Evolutionary conservation across 805 yeast species (phyloP), one percentile per base, ranked within the genome.

Genomic region (Saccharomycopsis sp.): DNA sequence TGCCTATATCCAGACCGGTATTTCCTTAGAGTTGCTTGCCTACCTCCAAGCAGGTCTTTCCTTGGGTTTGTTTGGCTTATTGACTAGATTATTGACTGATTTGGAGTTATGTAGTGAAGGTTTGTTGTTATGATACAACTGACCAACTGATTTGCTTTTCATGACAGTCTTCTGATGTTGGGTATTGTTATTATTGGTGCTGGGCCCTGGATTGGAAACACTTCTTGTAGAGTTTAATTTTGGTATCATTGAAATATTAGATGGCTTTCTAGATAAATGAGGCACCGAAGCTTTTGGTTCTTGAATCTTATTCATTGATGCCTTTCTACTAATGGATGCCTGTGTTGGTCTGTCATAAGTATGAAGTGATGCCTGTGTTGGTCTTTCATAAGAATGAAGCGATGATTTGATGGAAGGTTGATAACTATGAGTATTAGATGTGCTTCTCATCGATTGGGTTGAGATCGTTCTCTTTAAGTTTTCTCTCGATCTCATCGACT

Each of bases 41-140:
- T 44, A 44, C 12, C 49, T 44, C 49, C 49, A 44, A 44, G 49
- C 49, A 44, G 49, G 49, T 44, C 49, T 44, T 44, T 44, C 49
- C 49, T 44, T 44, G 7, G 49, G 19, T 17, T 44, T 44, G 22
- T n/a, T 17, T 29, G 38, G 38, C 22, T 44, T 44, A 17, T 17
- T 44, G 7, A 19, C 7, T 17, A 44, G 49, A 19, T 44, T 44
- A 12, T 12, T 44, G 22, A 44, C 22, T 7, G 49, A 44, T 3
- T 17, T 44, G 5, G 49, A 44, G 22, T 44, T 44, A 17, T 44
- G 49, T 44, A 44, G 22, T 17, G 49, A 44, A 44, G 49, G 22
- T 12, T 44, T 44, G 19, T 17, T 19, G 49, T 17, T 44, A 44
- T 44, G 3, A 44, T 44, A 44, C 49, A 44, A 17, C 22, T 44